phyloP scores from a whole-genome alignment of 192 early-diverging fungal genomes.

The Phycomyces blakesleeanus region DNA sequence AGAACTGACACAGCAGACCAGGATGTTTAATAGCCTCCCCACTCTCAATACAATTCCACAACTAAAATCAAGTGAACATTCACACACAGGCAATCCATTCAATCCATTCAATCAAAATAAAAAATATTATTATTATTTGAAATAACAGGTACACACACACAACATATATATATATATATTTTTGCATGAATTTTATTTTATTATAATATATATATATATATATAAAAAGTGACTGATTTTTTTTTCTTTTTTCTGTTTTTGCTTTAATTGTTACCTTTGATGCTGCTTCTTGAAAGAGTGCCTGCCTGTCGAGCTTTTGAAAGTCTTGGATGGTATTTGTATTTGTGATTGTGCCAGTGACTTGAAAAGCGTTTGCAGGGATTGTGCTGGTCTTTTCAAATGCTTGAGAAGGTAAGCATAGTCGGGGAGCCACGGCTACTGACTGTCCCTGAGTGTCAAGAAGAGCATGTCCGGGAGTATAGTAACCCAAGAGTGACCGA shows the following conservation, averaged over 20 bases:
- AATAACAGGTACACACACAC: no score
- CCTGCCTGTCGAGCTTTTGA: slow-evolving; percentile 71
- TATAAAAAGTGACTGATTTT: no score
- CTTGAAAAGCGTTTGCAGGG: slow-evolving; percentile 9
- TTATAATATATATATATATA: slow-evolving; percentile 15
- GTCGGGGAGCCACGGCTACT: slow-evolving; percentile 52
- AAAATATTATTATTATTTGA: no score
- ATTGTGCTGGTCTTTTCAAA: slow-evolving; percentile 47
- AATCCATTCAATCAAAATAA: no score
- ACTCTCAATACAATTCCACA: slow-evolving; percentile 68
- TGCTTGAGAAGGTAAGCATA: slow-evolving; percentile 57
- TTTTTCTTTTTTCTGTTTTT: background rate
- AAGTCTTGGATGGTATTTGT: slow-evolving; percentile 97
- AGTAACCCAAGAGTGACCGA: slow-evolving; percentile 59
- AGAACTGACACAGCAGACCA: slow-evolving; percentile 63
- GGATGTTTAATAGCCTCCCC: slow-evolving; percentile 65
- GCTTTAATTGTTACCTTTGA: slow-evolving; percentile 51
- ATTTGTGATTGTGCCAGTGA: slow-evolving; percentile 68
- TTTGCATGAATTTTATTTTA: slow-evolving; percentile 16
- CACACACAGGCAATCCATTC: no score
- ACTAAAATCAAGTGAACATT: no score
- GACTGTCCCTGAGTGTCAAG: slow-evolving; percentile 18
- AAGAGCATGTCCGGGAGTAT: slow-evolving; percentile 42
- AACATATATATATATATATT: no score
- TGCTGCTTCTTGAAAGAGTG: slow-evolving; percentile 54